Evolutionary conservation across 805 yeast species (phyloP).

Genomic region (Zygosaccharomyces siamensis): DNA sequence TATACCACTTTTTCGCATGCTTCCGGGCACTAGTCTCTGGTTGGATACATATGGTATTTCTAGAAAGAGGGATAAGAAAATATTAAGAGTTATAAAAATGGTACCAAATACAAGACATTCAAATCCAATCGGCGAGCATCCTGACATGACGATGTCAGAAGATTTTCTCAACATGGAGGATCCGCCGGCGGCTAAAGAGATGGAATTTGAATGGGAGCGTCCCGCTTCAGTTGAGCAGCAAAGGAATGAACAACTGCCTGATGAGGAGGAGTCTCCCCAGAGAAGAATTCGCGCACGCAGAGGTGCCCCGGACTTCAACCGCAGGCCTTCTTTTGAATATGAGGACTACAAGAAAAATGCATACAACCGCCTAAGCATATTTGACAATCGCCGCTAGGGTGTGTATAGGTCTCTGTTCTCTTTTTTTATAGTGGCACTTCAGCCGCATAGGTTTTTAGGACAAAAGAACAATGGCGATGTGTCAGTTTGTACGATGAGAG

Average conservation of each 20-base stretch:
- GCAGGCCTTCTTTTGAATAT: slow-evolving; percentile 27
- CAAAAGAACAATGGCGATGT: neutral
- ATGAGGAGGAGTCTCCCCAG: slow-evolving; percentile 4
- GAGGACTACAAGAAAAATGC: slow-evolving; percentile 34
- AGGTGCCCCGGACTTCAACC: slow-evolving; percentile 9
- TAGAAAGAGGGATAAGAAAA: neutral
- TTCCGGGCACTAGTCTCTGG: neutral
- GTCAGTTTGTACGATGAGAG: slow-evolving; percentile 5
- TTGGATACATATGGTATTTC: neutral
- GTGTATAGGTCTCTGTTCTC: neutral
- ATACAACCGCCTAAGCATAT: slow-evolving; percentile 29
- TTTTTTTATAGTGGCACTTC: neutral
- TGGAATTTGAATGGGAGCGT: slow-evolving; percentile 5
- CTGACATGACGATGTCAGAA: slow-evolving; percentile 10
- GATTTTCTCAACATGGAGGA: slow-evolving; percentile 22
- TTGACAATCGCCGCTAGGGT: slow-evolving; percentile 11
- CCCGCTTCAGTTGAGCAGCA: slow-evolving; percentile 6
- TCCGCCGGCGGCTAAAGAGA: slow-evolving; percentile 23
- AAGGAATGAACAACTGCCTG: slow-evolving; percentile 1
- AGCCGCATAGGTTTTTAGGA: neutral
- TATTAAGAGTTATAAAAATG: neutral
- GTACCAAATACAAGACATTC: slow-evolving; percentile 5
- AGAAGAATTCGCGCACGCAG: neutral
- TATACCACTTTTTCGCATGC: neutral
- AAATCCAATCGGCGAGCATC: slow-evolving; percentile 2